Evolutionary conservation across 805 yeast species (phyloP), one percentile per base, ranked within the genome.

Genomic region (Candida chauliodis): DNA sequence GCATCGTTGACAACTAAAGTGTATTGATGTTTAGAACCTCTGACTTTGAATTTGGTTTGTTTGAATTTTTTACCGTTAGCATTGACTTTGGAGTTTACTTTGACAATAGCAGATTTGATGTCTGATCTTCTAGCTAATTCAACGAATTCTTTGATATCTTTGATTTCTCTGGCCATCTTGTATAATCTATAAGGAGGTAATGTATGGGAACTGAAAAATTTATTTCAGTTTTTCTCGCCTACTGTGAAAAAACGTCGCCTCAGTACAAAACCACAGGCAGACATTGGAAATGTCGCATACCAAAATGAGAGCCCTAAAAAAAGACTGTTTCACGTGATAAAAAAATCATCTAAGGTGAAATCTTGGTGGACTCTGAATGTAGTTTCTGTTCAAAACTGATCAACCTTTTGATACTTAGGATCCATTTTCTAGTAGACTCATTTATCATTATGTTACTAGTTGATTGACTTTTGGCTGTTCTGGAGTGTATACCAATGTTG

Each of bases 21-120:
- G 86, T 93, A 93, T 66, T 88, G 81, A 79, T 85, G 71, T 71
- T 78, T 88, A 52, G 96, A 63, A 72, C 97, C 96, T 81, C 98
- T 89, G 65, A 93, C 87, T 86, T 93, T 93, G 90, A 93, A 93
- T 77, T 93, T 93, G 78, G 96, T 89, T 76, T 85, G 93, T 76
- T 84, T 84, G 81, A 78, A 77, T 56, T 76, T 75, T 78, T 84
- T 84, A 71, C 93, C 95, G 70, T 75, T 74, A 57, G 84, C 77
- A 76, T 80, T 81, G 63, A 82, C 58, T 74, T 84, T 82, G 68
- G 78, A 71, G 88, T 88, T 88, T 76, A 83, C 81, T 84, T 93
- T 93, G 79, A 93, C 85, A 68, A 90, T 81, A 61, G 95, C 96
- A 52, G 84, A 73, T 74, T 79, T 79, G 67, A 93, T 88, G 81